These are phyloP conservation scores for Neurospora intermedia DNA, from an alignment of 495 filamentous ascomycete species.

Conservation along the genomic window DNA sequence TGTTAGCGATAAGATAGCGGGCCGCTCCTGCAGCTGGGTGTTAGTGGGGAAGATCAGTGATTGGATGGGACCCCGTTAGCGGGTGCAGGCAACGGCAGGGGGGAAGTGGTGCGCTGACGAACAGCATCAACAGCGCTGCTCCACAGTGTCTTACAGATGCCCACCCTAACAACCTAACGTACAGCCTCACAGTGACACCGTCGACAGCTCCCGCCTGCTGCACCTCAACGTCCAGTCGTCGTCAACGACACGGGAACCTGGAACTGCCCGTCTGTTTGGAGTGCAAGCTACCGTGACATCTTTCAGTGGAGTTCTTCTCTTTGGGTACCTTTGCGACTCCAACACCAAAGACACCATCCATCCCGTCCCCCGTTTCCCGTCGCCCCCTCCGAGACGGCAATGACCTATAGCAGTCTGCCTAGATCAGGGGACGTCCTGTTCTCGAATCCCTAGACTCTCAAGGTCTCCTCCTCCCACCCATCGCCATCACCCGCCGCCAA, in stretches of 20 bases:
- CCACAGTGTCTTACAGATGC: not conserved
- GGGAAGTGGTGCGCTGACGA: not conserved
- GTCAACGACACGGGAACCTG: not conserved
- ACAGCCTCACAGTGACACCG: not conserved
- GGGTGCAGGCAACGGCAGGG: not conserved
- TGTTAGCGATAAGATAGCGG: not conserved
- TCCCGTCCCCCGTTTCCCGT: not conserved
- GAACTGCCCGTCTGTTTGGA: not conserved
- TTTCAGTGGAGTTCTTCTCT: not conserved
- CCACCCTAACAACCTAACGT: not conserved
- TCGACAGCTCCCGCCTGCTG: not conserved
- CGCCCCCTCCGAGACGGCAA: slow-evolving; percentile 10
- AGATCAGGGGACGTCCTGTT: not conserved
- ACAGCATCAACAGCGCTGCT: not conserved
- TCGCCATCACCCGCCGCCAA: slow-evolving; percentile 8
- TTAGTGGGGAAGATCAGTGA: not conserved
- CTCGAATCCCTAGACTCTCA: not conserved
- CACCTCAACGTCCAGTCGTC: not conserved
- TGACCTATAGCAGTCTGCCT: slow-evolving; percentile 11
- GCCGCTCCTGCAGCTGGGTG: not conserved
- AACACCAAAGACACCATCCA: not conserved
- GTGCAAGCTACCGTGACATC: not conserved
- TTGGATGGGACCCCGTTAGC: not conserved
- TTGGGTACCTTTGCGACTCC: not conserved
- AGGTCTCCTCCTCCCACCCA: not conserved